A percentile compares a stretch with the other conserved stretches of the same genome.
These are phyloP conservation scores for Fonsecaea monophora DNA, from an alignment of 2,329 filamentous ascomycete species.

Conservation along the genomic window DNA sequence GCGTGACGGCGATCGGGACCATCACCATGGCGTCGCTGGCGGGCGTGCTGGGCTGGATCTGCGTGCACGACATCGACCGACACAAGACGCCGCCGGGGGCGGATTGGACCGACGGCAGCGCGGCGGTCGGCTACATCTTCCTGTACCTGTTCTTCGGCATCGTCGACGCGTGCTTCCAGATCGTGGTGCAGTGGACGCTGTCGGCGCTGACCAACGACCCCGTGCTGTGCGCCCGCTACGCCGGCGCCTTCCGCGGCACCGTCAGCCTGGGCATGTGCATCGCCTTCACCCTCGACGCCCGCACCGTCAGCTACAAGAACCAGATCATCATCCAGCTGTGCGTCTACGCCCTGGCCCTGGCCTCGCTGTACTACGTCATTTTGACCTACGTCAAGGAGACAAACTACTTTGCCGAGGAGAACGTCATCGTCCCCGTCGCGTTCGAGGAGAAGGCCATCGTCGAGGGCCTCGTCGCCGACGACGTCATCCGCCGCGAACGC, in stretches of 20 bases:
- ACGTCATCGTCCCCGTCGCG: conserved; percentile 34
- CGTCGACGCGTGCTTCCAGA: conserved; percentile 27
- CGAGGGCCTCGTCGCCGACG: conserved; percentile 6
- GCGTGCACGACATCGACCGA: conserved; percentile 17
- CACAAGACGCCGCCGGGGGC: not conserved
- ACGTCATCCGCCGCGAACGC: not conserved
- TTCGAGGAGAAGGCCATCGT: conserved; percentile 3
- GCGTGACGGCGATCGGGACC: conserved; percentile 15
- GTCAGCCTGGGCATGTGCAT: conserved; percentile 31
- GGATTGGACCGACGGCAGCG: conserved; percentile 18
- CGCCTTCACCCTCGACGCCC: conserved; percentile 32
- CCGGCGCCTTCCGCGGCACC: conserved; percentile 30
- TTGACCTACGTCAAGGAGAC: conserved; percentile 32
- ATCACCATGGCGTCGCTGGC: conserved; percentile 13
- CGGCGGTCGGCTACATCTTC: conserved; percentile 10
- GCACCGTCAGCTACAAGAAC: conserved; percentile 25
- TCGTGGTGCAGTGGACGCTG: conserved; percentile 24
- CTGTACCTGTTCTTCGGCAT: conserved; percentile 22
- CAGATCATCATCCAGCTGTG: conserved; percentile 31
- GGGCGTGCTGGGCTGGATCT: conserved; percentile 20
- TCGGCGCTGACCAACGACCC: conserved; percentile 34
- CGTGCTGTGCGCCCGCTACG: conserved; percentile 21
- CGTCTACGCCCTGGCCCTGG: conserved; percentile 25
- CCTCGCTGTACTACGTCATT: conserved; percentile 23
- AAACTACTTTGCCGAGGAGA: conserved; percentile 38